phyloP scores from a whole-genome alignment of 2,329 filamentous ascomycete species.

The Peltaster fructicola region DNA sequence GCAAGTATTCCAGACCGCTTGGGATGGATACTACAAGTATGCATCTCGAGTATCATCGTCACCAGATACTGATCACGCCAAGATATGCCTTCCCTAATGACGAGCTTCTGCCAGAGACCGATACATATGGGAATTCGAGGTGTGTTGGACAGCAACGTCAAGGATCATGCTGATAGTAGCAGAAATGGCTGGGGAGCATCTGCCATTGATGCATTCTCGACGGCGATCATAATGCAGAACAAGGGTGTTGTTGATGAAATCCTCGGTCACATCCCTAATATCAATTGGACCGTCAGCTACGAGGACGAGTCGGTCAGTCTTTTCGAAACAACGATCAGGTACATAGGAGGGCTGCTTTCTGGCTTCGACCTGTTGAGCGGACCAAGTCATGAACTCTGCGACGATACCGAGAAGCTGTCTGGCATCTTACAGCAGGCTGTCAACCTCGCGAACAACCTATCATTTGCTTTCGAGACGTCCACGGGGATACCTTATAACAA shows the following conservation, averaged over 20 bases:
- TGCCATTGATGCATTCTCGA: conserved; percentile 63
- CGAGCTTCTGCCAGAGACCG: conserved; percentile 51
- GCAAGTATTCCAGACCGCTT: conserved; percentile 51
- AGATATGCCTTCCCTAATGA: conserved; percentile 62
- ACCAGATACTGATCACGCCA: conserved; percentile 32
- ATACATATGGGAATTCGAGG: conserved; percentile 51
- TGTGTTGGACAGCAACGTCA: conserved; percentile 20
- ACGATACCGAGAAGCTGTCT: conserved; percentile 29
- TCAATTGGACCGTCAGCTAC: conserved; percentile 47
- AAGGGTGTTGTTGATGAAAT: conserved; percentile 51
- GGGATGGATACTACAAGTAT: conserved; percentile 35
- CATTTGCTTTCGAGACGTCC: conserved; percentile 60
- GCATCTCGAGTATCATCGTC: too few species aligned
- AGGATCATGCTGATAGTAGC: conserved; percentile 3
- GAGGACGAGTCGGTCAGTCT: conserved; percentile 44
- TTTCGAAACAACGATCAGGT: conserved; percentile 84
- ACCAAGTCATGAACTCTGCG: conserved; percentile 35
- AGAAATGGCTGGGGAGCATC: conserved; percentile 78
- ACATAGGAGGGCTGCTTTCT: conserved; percentile 63
- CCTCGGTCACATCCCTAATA: conserved; percentile 48
- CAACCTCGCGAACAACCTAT: conserved; percentile 53
- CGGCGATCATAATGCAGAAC: conserved; percentile 60
- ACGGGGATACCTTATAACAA: conserved; percentile 58
- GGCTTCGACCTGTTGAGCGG: conserved; percentile 58
- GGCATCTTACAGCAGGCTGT: conserved; percentile 48